Evolutionary conservation across 129 eudicot species (phyloP), one percentile per base, ranked within the genome.

Genomic region (Centrapalus pauciflorus): DNA sequence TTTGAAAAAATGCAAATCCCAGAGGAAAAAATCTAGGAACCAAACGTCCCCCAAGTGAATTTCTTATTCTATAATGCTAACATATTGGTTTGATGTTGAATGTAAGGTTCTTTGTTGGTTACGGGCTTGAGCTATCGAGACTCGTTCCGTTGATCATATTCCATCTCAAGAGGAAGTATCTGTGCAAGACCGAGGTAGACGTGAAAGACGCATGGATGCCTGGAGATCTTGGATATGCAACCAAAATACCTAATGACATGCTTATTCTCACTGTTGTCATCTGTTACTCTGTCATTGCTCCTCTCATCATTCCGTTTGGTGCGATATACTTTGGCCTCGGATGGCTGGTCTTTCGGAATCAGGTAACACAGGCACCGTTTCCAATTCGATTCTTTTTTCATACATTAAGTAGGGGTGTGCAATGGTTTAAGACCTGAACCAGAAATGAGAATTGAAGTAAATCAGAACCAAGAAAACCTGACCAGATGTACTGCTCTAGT

Each of bases 111-210:
- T 94, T 94, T 73, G 97, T 89, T 26, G 97, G 99, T 12, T 94
- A 84, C 21, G 99, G 99, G 74, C 93, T 94, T 7, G 93, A 86
- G 84, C 73, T 94, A 25, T 89, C 99, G n/a, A 72, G 99, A 56
- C 25, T 94, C 32, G 80, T 94, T 71, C 95, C 99, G 11, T 61
- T 94, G 4, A 78, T 94, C 56, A 79, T 94, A 71, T 94, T 50
- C 72, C 93, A 89, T 76, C 64, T 94, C 19, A 94, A 94, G 79
- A 77, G 72, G 71, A 89, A 71, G 71, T 94, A 84, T 67, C 49
- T 94, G 16, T 94, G 96, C 20, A 89, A 86, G 70, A 86, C 95
- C 12, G 97, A 94, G 50, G 88, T 63, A 40, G 97, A 89, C 28
- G 29, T 84, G 32, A 82, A 79, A 76, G 99, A 76, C 55, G 97